Evolutionary conservation across 2,329 filamentous ascomycete genomes (phyloP).

Genomic region (Cadophora luteo-olivacea): DNA sequence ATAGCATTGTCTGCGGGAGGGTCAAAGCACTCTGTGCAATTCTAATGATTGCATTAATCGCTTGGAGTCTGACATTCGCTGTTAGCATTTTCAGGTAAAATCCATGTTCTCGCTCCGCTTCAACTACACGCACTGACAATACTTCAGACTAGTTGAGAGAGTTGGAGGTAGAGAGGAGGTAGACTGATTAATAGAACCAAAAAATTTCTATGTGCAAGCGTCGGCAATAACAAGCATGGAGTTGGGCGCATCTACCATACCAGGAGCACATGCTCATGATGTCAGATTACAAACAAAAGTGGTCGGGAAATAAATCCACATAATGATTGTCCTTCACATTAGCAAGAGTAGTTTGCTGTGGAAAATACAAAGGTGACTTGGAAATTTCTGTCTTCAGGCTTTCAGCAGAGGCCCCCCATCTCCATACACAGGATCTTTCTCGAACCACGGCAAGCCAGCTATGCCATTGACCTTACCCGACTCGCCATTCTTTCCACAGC

Average conservation of each 20-base stretch:
- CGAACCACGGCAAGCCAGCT: conserved; percentile 59
- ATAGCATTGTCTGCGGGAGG: conserved; percentile 60
- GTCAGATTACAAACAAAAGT: not conserved
- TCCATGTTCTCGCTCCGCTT: not conserved
- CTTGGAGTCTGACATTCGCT: conserved; percentile 91
- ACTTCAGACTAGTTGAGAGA: conserved; percentile 59
- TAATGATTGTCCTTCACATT: not conserved
- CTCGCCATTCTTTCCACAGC: conserved; percentile 66
- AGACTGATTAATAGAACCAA: conserved; percentile 21
- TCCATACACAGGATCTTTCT: conserved; percentile 65
- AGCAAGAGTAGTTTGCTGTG: not conserved
- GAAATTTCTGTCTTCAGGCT: not conserved
- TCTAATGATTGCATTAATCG: conserved; percentile 79
- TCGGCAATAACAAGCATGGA: conserved; percentile 1
- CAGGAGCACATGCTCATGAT: not conserved
- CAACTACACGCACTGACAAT: conserved; percentile 40
- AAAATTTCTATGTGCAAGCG: not conserved
- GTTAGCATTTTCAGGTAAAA: conserved; percentile 77
- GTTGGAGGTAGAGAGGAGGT: conserved; percentile 61
- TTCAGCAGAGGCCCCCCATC: conserved; percentile 54
- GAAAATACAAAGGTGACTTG: not conserved
- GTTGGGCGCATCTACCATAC: conserved; percentile 11
- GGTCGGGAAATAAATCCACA: conserved; percentile 25
- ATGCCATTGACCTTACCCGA: conserved; percentile 58
- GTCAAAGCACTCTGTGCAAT: conserved; percentile 79